These are phyloP conservation scores for Fusarium phyllophilum DNA, from an alignment of 2,329 filamentous ascomycete species.

Conservation along the genomic window DNA sequence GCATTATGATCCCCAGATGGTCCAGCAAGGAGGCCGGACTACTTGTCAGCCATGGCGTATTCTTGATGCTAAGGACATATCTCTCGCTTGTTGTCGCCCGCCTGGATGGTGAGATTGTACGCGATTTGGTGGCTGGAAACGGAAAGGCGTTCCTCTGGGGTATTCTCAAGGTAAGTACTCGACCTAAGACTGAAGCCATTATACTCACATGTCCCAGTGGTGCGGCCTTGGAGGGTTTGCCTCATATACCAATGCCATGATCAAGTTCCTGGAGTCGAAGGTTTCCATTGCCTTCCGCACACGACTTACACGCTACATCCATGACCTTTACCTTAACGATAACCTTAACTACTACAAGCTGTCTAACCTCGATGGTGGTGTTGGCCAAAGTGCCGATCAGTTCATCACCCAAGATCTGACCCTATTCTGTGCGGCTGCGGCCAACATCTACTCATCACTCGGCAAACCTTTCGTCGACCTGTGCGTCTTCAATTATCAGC, in stretches of 20 bases:
- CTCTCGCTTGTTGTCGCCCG: constrained; percentile 92
- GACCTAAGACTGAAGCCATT: not conserved
- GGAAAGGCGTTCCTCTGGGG: constrained; percentile 89
- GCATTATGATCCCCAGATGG: constrained; percentile 97
- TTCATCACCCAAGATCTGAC: constrained; percentile 98
- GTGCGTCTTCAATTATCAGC: constrained; percentile 97
- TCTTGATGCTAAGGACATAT: constrained; percentile 92
- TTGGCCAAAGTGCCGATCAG: constrained; percentile 92
- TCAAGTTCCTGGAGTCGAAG: constrained; percentile 97
- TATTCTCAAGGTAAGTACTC: constrained; percentile 73
- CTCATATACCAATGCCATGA: constrained; percentile 98
- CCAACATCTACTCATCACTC: constrained; percentile 92
- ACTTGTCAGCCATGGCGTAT: constrained; percentile 86
- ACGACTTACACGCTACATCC: constrained; percentile 92
- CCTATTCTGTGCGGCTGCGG: constrained; percentile 91
- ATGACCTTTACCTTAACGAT: constrained; percentile 94
- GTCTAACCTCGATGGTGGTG: constrained; percentile 89
- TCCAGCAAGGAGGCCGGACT: constrained; percentile 94
- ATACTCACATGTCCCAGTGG: constrained; percentile 65
- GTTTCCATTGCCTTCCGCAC: constrained; percentile 98
- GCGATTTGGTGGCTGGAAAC: constrained; percentile 94
- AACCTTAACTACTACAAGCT: constrained; percentile 97
- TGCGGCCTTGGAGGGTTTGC: constrained; percentile 92
- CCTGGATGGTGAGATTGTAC: constrained; percentile 93
- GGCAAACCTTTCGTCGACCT: constrained; percentile 99